These are phyloP conservation scores for Solanum lycopersicoides DNA, from an alignment of 257 asterid genomes.

Conservation along the genomic window DNA sequence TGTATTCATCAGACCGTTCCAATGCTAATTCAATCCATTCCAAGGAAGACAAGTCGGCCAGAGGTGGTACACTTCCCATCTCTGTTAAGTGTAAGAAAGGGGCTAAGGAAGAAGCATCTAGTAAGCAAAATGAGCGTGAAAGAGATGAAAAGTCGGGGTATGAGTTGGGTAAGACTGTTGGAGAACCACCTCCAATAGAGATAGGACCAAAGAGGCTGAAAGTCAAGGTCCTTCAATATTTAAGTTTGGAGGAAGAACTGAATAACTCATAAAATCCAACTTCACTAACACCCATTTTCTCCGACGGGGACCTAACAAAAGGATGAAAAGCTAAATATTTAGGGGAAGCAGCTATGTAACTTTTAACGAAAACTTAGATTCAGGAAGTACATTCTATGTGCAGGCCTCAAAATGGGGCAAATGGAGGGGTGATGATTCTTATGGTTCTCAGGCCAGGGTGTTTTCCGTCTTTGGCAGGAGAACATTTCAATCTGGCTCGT, in stretches of 20 bases:
- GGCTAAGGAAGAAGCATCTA: not conserved
- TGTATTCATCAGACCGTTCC: not conserved
- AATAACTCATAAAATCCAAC: not conserved
- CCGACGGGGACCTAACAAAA: not conserved
- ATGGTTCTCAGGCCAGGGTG: not conserved
- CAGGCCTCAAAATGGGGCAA: conserved; percentile 7
- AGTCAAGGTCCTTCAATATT: conserved; percentile 2
- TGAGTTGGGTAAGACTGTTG: not conserved
- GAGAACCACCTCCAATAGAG: conserved; percentile 6
- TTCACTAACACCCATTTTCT: not conserved
- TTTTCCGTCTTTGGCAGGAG: conserved; percentile 1
- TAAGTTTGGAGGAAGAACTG: not conserved
- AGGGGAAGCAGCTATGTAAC: not conserved
- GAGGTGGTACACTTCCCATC: not conserved
- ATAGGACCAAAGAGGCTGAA: conserved; percentile 8
- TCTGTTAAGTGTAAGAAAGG: not conserved
- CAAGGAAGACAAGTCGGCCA: not conserved
- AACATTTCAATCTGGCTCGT: not conserved
- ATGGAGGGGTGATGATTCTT: not conserved
- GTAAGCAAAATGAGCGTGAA: not conserved
- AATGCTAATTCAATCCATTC: not conserved
- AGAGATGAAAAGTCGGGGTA: not conserved
- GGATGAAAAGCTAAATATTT: not conserved
- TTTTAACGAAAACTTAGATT: conserved; percentile 4
- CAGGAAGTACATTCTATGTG: conserved; percentile 3